Percentiles rank a stretch among this genome's conserved stretches.
Evolutionary conservation across 805 yeast species (phyloP).

Genomic region (Candida ovalis): DNA sequence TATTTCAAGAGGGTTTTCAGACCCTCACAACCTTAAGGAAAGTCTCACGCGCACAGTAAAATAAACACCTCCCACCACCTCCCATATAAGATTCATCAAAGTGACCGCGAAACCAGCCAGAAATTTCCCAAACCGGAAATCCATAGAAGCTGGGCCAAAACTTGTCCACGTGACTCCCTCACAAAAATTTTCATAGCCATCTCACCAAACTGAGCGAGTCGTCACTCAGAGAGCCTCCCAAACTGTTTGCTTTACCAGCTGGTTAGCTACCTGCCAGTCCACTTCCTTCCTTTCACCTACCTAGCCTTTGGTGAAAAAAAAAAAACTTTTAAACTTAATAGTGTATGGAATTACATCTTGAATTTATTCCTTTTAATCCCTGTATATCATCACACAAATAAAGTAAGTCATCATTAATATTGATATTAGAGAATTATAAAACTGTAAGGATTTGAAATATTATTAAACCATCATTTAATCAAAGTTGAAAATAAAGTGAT

Average conservation of each 20-base stretch:
- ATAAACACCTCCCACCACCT: too few species aligned
- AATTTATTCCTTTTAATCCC: not conserved
- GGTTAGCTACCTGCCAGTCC: not conserved
- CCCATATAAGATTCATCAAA: too few species aligned
- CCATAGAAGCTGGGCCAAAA: too few species aligned
- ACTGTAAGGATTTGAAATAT: too few species aligned
- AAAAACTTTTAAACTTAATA: not conserved
- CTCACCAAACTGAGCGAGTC: not conserved
- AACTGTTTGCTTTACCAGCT: too few species aligned
- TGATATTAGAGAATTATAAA: not conserved
- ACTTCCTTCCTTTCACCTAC: not conserved
- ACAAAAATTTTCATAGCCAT: not conserved
- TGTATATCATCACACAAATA: slow-evolving; percentile 20
- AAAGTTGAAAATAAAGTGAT: too few species aligned
- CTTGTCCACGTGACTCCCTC: not conserved
- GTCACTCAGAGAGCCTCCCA: not conserved
- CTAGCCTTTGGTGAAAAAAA: slow-evolving; percentile 1
- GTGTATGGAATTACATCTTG: not conserved
- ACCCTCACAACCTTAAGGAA: too few species aligned
- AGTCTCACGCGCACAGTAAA: too few species aligned
- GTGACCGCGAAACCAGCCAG: too few species aligned
- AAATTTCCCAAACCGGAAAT: too few species aligned
- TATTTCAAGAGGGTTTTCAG: too few species aligned
- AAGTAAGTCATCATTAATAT: slow-evolving; percentile 15
- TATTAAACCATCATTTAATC: too few species aligned